A percentile compares a stretch with the other conserved stretches of the same genome.
These are phyloP conservation scores for Taphrina deformans DNA, from an alignment of 1,139 yeast genomes.

Conservation along the genomic window DNA sequence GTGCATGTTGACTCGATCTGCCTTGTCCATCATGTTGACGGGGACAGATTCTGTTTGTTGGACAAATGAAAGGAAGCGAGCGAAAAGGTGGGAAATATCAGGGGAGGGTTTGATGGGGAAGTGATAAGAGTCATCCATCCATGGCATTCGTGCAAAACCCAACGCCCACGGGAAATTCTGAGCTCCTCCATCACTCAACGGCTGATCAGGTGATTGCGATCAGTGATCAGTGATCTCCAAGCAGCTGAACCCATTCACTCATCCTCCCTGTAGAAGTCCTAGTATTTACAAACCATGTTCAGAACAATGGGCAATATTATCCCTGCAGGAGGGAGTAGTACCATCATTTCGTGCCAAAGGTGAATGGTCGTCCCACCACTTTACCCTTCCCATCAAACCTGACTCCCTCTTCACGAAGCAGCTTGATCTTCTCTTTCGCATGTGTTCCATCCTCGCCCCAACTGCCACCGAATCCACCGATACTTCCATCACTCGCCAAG, in stretches of 20 bases:
- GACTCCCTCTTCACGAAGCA: conserved; percentile 9
- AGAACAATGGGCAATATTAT: too few relatives aligned
- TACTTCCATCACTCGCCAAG: conserved; percentile 21
- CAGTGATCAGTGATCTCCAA: not conserved
- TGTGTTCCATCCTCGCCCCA: conserved; percentile 38
- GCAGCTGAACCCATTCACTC: too few relatives aligned
- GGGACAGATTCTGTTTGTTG: not conserved
- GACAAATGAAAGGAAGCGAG: too few relatives aligned
- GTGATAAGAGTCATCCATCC: not conserved
- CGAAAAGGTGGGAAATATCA: too few relatives aligned
- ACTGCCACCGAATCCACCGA: conserved; percentile 20
- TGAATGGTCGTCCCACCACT: conserved; percentile 10
- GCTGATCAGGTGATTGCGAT: not conserved
- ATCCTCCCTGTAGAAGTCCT: too few relatives aligned
- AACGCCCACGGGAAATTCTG: not conserved
- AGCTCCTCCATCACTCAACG: not conserved
- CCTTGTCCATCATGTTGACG: conserved; percentile 8
- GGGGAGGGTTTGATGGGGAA: not conserved
- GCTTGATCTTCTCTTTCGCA: not conserved
- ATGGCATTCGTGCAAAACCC: not conserved
- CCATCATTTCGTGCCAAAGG: not conserved
- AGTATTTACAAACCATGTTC: too few relatives aligned
- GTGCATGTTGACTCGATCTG: conserved; percentile 3
- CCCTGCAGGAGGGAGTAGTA: too few relatives aligned
- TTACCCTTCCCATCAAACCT: conserved; percentile 16